phyloP scores from a whole-genome alignment of 148 eudicot genomes.

The Chenopodium quinoa region DNA sequence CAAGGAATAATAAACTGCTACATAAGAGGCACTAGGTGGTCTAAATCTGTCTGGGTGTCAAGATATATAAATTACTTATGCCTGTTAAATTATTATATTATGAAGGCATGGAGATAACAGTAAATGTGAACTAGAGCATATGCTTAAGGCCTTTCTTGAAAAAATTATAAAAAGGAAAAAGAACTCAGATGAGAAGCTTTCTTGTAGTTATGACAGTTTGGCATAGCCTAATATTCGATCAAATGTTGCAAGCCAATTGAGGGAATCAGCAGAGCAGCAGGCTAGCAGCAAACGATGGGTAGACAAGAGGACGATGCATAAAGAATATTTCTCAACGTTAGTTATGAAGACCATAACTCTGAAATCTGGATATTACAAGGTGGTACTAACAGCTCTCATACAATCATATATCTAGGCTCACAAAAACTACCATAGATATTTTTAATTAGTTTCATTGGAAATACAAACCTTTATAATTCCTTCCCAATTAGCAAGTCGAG shows the following conservation, averaged over 20 bases:
- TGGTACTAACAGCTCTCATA: background rate
- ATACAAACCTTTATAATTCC: conserved; percentile 70
- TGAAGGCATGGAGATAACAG: too few relatives aligned
- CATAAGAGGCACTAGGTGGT: too few relatives aligned
- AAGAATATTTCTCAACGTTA: background rate
- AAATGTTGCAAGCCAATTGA: background rate
- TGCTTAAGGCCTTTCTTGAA: too few relatives aligned
- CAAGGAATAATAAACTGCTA: background rate
- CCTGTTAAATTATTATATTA: too few relatives aligned
- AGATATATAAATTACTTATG: too few relatives aligned
- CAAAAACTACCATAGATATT: background rate
- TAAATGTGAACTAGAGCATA: too few relatives aligned
- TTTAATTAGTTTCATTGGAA: background rate
- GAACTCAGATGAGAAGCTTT: background rate
- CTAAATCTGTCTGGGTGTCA: too few relatives aligned
- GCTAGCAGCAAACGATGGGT: background rate
- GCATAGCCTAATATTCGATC: background rate
- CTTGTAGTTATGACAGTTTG: background rate
- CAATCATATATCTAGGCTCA: background rate
- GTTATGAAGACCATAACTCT: background rate
- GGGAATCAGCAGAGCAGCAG: background rate
- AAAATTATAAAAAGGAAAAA: too few relatives aligned
- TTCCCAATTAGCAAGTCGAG: conserved; percentile 95
- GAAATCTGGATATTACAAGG: background rate
- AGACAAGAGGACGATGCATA: background rate